Percentiles rank a stretch among this genome's conserved stretches.
phyloP scores from a whole-genome alignment of 148 eudicot species.

The Nyssa sinensis region DNA sequence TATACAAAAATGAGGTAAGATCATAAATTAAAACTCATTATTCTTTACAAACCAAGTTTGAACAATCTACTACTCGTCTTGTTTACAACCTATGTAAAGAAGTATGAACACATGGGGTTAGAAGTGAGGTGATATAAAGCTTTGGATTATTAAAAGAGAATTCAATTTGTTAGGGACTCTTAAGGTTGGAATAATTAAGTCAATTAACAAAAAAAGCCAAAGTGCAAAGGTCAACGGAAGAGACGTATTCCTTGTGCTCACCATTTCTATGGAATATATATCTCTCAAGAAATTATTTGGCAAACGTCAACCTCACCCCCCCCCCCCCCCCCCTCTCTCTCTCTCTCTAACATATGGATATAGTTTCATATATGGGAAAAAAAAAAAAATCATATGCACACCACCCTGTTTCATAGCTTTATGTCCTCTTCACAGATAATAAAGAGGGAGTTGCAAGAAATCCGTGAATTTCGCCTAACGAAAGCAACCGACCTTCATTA shows the following conservation, averaged over 20 bases:
- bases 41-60: too few species aligned
- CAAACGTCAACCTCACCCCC: slow-evolving; percentile 9
- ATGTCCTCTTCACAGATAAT: slow-evolving; percentile 9
- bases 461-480: background rate
- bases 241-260: slow-evolving; percentile 17
- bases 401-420: background rate
- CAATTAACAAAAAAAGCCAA: background rate
- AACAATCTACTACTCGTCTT: too few species aligned
- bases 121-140: background rate
- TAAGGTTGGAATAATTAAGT: background rate
- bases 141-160: background rate
- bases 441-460: background rate
- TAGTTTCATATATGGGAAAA: background rate
- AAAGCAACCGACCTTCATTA: background rate
- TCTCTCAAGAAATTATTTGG: slow-evolving; percentile 12
- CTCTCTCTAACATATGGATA: too few species aligned
- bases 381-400: slow-evolving; percentile 2
- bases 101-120: background rate
- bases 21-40: too few species aligned
- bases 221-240: slow-evolving; percentile 9
- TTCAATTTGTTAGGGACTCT: background rate
- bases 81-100: too few species aligned
- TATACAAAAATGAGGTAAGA: too few species aligned
- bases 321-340: background rate
- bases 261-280: slow-evolving; percentile 9